These are phyloP conservation scores for Phytopythium montanum DNA, from an alignment of 352 stramenopile genomes.

Conservation along the genomic window DNA sequence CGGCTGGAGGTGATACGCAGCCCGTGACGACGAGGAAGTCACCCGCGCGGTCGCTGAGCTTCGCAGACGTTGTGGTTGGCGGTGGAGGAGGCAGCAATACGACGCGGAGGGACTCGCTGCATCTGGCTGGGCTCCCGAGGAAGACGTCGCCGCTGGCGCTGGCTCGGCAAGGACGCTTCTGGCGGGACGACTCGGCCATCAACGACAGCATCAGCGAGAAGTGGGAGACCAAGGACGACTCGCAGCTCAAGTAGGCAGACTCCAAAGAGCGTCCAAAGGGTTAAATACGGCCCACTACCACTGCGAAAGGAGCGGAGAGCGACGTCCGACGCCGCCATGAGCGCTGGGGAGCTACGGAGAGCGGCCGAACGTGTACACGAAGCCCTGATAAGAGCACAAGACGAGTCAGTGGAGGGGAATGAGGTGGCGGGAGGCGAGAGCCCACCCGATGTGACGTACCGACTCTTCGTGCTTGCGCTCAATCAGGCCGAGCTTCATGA, in stretches of 20 bases:
- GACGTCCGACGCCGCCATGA: not conserved
- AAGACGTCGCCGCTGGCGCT: constrained; percentile 40
- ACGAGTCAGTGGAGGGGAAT: constrained; percentile 5
- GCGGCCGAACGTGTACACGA: constrained; percentile 64
- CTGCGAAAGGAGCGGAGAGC: not conserved
- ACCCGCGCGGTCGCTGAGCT: constrained; percentile 76
- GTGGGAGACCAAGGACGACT: constrained; percentile 71
- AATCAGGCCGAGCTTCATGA: constrained; percentile 83
- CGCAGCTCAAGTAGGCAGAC: constrained; percentile 44
- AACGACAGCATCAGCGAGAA: constrained; percentile 66
- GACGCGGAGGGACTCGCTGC: constrained; percentile 12
- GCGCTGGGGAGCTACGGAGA: constrained; percentile 8
- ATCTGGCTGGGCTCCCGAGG: not conserved
- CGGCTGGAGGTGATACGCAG: constrained; percentile 11
- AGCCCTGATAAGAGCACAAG: constrained; percentile 31
- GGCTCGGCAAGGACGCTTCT: constrained; percentile 34
- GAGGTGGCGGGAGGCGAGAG: not conserved
- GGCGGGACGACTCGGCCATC: constrained; percentile 49
- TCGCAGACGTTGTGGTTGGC: constrained; percentile 79
- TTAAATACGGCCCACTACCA: constrained; percentile 59
- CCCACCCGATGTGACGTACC: constrained; percentile 23
- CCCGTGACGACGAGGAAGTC: constrained; percentile 45
- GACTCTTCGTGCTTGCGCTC: constrained; percentile 67
- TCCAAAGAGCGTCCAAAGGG: not conserved
- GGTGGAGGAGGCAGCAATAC: constrained; percentile 21